These are phyloP conservation scores for Xylaria sp. DNA, from an alignment of 2,329 filamentous ascomycete genomes.

Conservation along the genomic window DNA sequence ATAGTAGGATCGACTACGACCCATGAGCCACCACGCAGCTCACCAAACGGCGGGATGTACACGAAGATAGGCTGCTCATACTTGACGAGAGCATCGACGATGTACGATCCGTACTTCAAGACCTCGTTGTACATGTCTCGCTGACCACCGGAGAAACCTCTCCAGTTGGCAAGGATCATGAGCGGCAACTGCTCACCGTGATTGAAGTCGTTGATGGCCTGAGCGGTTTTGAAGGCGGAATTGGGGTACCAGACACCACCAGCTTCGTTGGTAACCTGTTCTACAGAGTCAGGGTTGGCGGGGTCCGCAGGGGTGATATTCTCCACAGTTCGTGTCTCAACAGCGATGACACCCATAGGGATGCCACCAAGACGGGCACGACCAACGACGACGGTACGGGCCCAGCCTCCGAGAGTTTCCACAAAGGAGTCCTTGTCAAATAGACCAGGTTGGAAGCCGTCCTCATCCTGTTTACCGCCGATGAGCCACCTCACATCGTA, in stretches of 20 bases:
- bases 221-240: constrained; percentile 99
- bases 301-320: constrained; percentile 97
- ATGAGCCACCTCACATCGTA: constrained; percentile 98
- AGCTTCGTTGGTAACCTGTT: constrained; percentile 93
- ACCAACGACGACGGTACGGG: constrained; percentile 94
- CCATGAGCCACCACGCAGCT: constrained; percentile 99
- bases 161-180: constrained; percentile 99
- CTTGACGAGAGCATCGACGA: constrained; percentile 97
- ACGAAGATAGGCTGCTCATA: constrained; percentile 99
- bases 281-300: constrained; percentile 97
- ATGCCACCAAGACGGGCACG: constrained; percentile 97
- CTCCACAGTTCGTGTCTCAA: constrained; percentile 95
- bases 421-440: constrained; percentile 98
- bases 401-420: constrained; percentile 96
- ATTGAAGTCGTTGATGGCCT: constrained; percentile 99
- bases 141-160: constrained; percentile 99
- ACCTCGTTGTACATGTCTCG: constrained; percentile 99
- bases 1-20: constrained; percentile 99
- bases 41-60: constrained; percentile 96
- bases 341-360: constrained; percentile 96
- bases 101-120: constrained; percentile 98
- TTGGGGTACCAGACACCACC: constrained; percentile 99
- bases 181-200: constrained; percentile 96
- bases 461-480: constrained; percentile 83
- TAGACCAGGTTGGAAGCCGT: constrained; percentile 88